phyloP scores from a whole-genome alignment of 2,329 filamentous ascomycete genomes.

The Fusarium albidum region DNA sequence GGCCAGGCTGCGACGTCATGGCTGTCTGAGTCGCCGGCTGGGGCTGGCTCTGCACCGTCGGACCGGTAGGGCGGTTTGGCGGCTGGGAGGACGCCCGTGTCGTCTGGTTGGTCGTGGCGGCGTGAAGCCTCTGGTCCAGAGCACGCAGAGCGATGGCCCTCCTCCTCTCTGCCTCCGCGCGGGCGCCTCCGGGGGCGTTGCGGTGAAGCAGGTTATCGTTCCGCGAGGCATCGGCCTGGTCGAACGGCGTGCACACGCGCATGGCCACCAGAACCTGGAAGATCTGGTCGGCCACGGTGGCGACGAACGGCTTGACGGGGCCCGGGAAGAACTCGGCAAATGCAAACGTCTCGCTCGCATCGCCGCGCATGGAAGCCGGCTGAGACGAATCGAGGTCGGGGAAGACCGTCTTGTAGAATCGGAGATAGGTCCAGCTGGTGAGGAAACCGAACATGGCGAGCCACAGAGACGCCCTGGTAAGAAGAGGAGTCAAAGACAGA shows the following conservation, averaged over 20 bases:
- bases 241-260: slow-evolving; percentile 85
- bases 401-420: slow-evolving; percentile 87
- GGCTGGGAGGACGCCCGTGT: slow-evolving; percentile 42
- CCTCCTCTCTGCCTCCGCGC: slow-evolving; percentile 90
- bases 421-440: slow-evolving; percentile 92
- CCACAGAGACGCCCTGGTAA: slow-evolving; percentile 78
- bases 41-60: slow-evolving; percentile 65
- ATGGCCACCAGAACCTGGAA: slow-evolving; percentile 79
- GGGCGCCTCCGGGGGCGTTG: slow-evolving; percentile 71
- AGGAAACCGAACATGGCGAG: slow-evolving; percentile 84
- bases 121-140: slow-evolving; percentile 88
- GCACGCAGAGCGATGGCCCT: slow-evolving; percentile 90
- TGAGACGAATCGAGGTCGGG: slow-evolving; percentile 73
- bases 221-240: slow-evolving; percentile 78
- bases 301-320: slow-evolving; percentile 79
- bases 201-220: slow-evolving; percentile 66
- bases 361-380: slow-evolving; percentile 74
- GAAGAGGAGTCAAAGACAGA: slow-evolving; percentile 63
- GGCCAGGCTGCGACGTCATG: slow-evolving; percentile 63
- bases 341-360: slow-evolving; percentile 95
- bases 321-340: slow-evolving; percentile 97
- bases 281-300: slow-evolving; percentile 70
- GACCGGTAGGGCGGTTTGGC: slow-evolving; percentile 55
- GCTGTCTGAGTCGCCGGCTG: slow-evolving; percentile 63
- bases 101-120: slow-evolving; percentile 69